Evolutionary conservation across 2,329 filamentous ascomycete genomes (phyloP).

Genomic region (Clarireedia hainanense): DNA sequence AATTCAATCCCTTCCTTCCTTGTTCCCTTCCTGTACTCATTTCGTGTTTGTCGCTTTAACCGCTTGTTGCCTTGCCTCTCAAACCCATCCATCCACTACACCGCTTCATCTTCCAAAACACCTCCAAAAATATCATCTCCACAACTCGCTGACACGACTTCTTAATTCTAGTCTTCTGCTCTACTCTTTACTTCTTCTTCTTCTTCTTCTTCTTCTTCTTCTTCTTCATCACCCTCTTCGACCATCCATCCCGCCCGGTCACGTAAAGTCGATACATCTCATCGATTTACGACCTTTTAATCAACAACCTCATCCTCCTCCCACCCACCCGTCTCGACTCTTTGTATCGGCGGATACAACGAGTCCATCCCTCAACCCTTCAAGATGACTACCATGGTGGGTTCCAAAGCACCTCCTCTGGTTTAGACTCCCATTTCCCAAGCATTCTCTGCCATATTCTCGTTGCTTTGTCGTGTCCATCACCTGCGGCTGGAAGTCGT

Average conservation of each 20-base stretch:
- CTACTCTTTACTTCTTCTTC: slow-evolving; percentile 1
- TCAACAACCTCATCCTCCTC: slow-evolving; percentile 1
- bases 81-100: not conserved
- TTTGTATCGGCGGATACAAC: slow-evolving; percentile 28
- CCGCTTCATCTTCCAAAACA: not conserved
- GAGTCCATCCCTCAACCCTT: slow-evolving; percentile 29
- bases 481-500: slow-evolving; percentile 10
- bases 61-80: slow-evolving; percentile 3
- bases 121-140: not conserved
- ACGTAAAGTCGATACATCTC: not conserved
- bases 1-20: not conserved
- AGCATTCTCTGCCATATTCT: slow-evolving; percentile 26
- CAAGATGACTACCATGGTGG: slow-evolving; percentile 58
- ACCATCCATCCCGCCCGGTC: not conserved
- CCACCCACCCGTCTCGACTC: slow-evolving; percentile 5
- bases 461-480: slow-evolving; percentile 14
- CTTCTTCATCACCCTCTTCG: slow-evolving; percentile 6
- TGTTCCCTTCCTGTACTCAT: slow-evolving; percentile 11
- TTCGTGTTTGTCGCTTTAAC: slow-evolving; percentile 1
- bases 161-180: slow-evolving; percentile 3
- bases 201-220: slow-evolving; percentile 9
- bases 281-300: not conserved
- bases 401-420: slow-evolving; percentile 31
- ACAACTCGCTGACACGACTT: not conserved
- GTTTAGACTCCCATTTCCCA: slow-evolving; percentile 34